Evolutionary conservation across 768 basidiomycete species (phyloP).

Genomic region (Podaxis sp.): DNA sequence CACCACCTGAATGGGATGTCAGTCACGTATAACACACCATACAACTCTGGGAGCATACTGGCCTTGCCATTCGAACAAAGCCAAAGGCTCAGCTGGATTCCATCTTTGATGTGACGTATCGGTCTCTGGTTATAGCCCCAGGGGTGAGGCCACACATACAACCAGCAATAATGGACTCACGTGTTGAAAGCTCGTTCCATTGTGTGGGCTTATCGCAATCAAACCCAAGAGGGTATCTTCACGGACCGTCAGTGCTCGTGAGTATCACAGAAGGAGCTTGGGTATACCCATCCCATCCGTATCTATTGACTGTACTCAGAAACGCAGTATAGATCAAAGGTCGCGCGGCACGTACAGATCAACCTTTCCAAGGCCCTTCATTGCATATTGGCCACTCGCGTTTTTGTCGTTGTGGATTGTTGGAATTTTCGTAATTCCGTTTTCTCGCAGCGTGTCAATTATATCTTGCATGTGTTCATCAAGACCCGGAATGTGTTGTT

Average conservation of each 20-base stretch:
- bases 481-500: conserved; percentile 28
- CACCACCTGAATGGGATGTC: conserved; percentile 23
- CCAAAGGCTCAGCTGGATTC: conserved; percentile 36
- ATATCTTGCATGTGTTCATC: conserved; percentile 44
- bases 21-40: not conserved
- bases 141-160: not conserved
- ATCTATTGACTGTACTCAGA: not conserved
- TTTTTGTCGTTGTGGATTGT: conserved; percentile 35
- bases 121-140: conserved; percentile 19
- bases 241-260: not conserved
- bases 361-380: conserved; percentile 30
- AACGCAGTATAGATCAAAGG: not conserved
- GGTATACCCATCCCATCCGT: conserved; percentile 10
- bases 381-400: conserved; percentile 28
- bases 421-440: conserved; percentile 36
- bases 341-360: conserved; percentile 24
- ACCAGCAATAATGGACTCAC: conserved; percentile 18
- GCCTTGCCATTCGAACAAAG: conserved; percentile 38
- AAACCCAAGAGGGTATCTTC: conserved; percentile 57
- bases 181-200: conserved; percentile 45
- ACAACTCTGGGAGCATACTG: not conserved
- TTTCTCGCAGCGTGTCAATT: conserved; percentile 32
- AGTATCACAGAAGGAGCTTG: not conserved
- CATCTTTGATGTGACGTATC: conserved; percentile 30
- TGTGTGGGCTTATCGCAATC: conserved; percentile 58